Percentiles rank a stretch among this genome's conserved stretches.
phyloP scores from a whole-genome alignment of 2,329 filamentous ascomycete species.

The Pyrenophora teres region DNA sequence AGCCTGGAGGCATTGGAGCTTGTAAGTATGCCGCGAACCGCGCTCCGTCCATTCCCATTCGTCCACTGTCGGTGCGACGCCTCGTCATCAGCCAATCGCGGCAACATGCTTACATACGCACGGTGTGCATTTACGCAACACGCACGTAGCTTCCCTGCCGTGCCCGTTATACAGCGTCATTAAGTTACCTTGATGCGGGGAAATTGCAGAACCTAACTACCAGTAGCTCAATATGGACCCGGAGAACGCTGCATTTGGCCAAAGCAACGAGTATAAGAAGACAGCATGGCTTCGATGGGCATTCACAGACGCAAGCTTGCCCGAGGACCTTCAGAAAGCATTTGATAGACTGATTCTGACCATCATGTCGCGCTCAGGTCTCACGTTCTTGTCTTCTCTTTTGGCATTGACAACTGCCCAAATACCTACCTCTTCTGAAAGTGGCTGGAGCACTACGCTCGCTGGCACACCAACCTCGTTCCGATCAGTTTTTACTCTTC shows the following conservation, averaged over 20 bases:
- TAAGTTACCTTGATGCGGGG: constrained; percentile 17
- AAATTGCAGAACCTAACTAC: background rate
- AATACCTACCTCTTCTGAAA: constrained; percentile 23
- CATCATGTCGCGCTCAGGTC: constrained; percentile 33
- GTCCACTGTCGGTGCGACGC: constrained; percentile 26
- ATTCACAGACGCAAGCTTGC: no score
- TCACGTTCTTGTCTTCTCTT: constrained; percentile 31
- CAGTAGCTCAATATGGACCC: constrained; percentile 3
- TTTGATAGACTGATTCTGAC: constrained; percentile 17
- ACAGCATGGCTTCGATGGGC: constrained; percentile 1
- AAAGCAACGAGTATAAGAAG: constrained; percentile 5
- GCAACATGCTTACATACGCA: constrained; percentile 22
- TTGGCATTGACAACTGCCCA: constrained; percentile 31
- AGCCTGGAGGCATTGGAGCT: constrained; percentile 6
- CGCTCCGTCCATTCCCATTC: constrained; percentile 19
- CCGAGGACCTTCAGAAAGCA: constrained; percentile 9
- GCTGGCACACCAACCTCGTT: constrained; percentile 39
- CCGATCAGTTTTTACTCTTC: constrained; percentile 44
- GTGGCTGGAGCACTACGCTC: constrained; percentile 30
- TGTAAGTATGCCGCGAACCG: background rate
- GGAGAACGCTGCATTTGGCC: background rate
- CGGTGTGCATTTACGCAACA: background rate
- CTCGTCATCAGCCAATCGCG: constrained; percentile 9
- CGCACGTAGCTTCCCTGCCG: constrained; percentile 1
- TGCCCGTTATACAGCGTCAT: constrained; percentile 21